Conservation (phyloP, 345 rosid species). For the Tarenaya hassleriana region DNA sequence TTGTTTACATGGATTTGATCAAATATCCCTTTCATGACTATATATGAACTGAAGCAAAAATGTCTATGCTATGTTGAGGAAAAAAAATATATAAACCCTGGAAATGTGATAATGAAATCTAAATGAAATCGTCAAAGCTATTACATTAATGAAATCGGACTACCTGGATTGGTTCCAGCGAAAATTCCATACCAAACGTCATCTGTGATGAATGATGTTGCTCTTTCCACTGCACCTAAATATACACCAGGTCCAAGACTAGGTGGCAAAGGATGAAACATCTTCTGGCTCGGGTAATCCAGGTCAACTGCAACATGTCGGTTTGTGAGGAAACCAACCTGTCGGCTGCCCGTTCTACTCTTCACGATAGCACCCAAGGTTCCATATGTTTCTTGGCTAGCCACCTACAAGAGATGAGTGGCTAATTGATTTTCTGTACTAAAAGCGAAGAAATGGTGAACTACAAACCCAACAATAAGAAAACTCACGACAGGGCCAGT, state of each 20-base stretch:
- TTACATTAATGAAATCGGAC: neutral
- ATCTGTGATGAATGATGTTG: slow-evolving; percentile 78
- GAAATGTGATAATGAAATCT: neutral
- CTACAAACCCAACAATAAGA: too few species aligned
- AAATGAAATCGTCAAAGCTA: neutral
- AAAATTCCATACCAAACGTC: slow-evolving; percentile 83
- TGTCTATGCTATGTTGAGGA: neutral
- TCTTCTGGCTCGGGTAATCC: slow-evolving; percentile 75
- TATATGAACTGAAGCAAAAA: neutral
- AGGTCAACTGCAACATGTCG: slow-evolving; percentile 85
- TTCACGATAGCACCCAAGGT: slow-evolving; percentile 74
- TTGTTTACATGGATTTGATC: too few species aligned
- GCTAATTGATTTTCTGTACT: neutral
- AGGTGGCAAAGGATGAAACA: slow-evolving; percentile 87
- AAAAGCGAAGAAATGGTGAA: too few species aligned
- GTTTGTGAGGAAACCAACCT: slow-evolving; percentile 75
- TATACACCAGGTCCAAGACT: slow-evolving; percentile 78
- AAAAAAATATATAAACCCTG: neutral
- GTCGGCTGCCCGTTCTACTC: slow-evolving; percentile 64
- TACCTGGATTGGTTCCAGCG: slow-evolving; percentile 79
- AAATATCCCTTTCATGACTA: neutral
- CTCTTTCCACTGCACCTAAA: slow-evolving; percentile 86
- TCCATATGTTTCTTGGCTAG: slow-evolving; percentile 83
- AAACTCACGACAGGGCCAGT: too few species aligned
- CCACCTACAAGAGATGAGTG: slow-evolving; percentile 40